These are phyloP conservation scores for Thermoascus crustaceus DNA, from an alignment of 2,329 filamentous ascomycete genomes.

Conservation along the genomic window DNA sequence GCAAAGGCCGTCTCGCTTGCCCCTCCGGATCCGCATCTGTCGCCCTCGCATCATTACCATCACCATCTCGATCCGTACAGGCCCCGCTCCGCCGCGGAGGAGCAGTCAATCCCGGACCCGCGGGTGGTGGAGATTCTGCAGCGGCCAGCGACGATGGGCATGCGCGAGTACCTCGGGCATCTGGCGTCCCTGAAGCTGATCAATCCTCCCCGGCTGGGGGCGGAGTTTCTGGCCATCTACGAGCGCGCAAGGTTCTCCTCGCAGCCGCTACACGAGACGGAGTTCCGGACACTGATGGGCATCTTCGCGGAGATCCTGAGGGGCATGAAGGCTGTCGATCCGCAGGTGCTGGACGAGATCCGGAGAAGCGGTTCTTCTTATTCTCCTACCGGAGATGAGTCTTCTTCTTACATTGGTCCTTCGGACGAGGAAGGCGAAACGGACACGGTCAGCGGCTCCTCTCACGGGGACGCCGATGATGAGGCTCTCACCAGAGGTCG, in stretches of 20 bases:
- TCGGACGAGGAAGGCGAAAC: constrained; percentile 34
- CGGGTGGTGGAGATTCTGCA: constrained; percentile 64
- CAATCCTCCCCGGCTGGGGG: constrained; percentile 40
- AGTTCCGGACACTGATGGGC: constrained; percentile 74
- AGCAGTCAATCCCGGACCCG: constrained; percentile 48
- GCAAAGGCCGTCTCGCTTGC: constrained; percentile 85
- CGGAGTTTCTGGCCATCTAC: constrained; percentile 64
- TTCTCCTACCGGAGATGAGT: constrained; percentile 23
- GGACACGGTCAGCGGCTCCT: constrained; percentile 21
- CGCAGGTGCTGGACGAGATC: constrained; percentile 41
- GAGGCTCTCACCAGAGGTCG: constrained; percentile 16
- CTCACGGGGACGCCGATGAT: constrained; percentile 13
- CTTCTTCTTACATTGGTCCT: constrained; percentile 29
- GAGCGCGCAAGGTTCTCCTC: constrained; percentile 79
- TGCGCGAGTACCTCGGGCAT: constrained; percentile 70
- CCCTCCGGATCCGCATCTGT: constrained; percentile 45
- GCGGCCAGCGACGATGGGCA: constrained; percentile 59
- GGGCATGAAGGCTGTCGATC: constrained; percentile 60
- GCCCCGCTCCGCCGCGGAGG: constrained; percentile 22
- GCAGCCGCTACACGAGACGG: constrained; percentile 55
- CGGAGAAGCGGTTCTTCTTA: constrained; percentile 17
- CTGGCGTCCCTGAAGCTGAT: constrained; percentile 61
- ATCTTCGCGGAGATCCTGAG: constrained; percentile 74
- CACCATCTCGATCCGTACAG: constrained; percentile 22
- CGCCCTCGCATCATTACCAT: constrained; percentile 26